phyloP scores from a whole-genome alignment of 2,329 filamentous ascomycete species.

The Aspergillus pseudoviridinutans region DNA sequence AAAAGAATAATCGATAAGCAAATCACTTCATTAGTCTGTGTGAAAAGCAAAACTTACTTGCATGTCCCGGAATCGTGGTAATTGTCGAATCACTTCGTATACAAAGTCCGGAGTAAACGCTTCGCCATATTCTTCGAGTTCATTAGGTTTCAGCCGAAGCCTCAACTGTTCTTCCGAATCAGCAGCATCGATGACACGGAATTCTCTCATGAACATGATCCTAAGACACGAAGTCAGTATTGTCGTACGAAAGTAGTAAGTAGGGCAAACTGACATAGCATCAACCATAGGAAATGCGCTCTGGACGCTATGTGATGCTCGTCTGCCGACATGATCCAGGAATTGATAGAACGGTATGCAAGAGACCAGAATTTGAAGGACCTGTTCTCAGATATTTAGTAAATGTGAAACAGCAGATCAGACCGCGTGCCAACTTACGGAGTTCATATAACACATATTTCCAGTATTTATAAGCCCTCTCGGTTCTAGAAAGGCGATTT shows the following conservation, averaged over 20 bases:
- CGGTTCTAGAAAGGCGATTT: slow-evolving; percentile 81
- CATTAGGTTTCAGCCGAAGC: slow-evolving; percentile 70
- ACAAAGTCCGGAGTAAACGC: slow-evolving; percentile 91
- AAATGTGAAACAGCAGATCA: slow-evolving; percentile 31
- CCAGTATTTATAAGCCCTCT: slow-evolving; percentile 93
- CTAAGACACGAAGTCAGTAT: slow-evolving; percentile 40
- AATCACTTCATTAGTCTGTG: not conserved
- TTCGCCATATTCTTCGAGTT: slow-evolving; percentile 86
- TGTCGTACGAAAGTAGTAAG: not conserved
- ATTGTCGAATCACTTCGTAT: slow-evolving; percentile 82
- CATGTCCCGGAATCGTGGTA: slow-evolving; percentile 90
- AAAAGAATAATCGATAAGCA: not conserved
- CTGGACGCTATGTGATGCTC: slow-evolving; percentile 86
- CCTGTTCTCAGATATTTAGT: slow-evolving; percentile 46
- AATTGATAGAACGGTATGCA: slow-evolving; percentile 95
- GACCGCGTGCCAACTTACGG: slow-evolving; percentile 57
- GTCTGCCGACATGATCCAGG: slow-evolving; percentile 78
- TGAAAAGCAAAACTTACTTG: slow-evolving; percentile 54
- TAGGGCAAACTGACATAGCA: slow-evolving; percentile 67
- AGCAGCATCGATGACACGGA: slow-evolving; percentile 78
- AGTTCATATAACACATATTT: slow-evolving; percentile 99
- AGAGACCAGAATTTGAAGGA: slow-evolving; percentile 91
- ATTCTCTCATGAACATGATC: slow-evolving; percentile 96
- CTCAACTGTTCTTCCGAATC: slow-evolving; percentile 69
- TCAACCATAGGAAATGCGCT: slow-evolving; percentile 91